Evolutionary conservation across 1,284 basidiomycete genomes (phyloP).

Genomic region (Bondarzewia mesenterica): DNA sequence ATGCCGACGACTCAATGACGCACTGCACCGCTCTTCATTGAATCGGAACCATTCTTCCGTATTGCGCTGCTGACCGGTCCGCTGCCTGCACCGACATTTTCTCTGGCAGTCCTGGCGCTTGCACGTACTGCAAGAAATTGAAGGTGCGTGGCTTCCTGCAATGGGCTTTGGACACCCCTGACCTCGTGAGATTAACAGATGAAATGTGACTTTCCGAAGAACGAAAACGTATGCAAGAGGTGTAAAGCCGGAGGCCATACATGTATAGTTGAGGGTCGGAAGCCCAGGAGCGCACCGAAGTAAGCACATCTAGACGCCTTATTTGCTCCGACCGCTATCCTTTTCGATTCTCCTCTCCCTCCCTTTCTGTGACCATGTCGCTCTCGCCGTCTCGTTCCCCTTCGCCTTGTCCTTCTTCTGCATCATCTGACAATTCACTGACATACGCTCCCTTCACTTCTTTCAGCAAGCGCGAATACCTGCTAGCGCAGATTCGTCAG

Average conservation of each 20-base stretch:
- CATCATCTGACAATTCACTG: slow-evolving; percentile 4
- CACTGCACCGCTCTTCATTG: too few species aligned
- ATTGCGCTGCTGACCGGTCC: too few species aligned
- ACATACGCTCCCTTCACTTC: slow-evolving; percentile 13
- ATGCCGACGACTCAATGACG: not conserved
- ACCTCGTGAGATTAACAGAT: slow-evolving; percentile 37
- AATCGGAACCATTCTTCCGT: too few species aligned
- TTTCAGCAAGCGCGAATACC: slow-evolving; percentile 70
- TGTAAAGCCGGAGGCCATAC: slow-evolving; percentile 61
- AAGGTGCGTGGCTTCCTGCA: slow-evolving; percentile 46
- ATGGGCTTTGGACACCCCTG: slow-evolving; percentile 1
- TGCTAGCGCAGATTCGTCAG: slow-evolving; percentile 73
- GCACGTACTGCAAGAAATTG: slow-evolving; percentile 74
- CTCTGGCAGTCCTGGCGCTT: slow-evolving; percentile 71
- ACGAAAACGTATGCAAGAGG: slow-evolving; percentile 62
- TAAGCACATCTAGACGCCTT: slow-evolving; percentile 40
- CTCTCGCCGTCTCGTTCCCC: not conserved
- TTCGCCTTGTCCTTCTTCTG: slow-evolving; percentile 20
- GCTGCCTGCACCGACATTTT: too few species aligned
- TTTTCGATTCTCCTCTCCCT: not conserved
- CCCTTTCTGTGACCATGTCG: not conserved
- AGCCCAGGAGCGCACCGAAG: slow-evolving; percentile 69
- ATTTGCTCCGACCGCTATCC: too few species aligned
- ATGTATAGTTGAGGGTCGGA: slow-evolving; percentile 75
- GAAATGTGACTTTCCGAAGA: slow-evolving; percentile 70